These are phyloP conservation scores for Hymenoscyphus scutula DNA, from an alignment of 2,329 filamentous ascomycete species.

Conservation along the genomic window DNA sequence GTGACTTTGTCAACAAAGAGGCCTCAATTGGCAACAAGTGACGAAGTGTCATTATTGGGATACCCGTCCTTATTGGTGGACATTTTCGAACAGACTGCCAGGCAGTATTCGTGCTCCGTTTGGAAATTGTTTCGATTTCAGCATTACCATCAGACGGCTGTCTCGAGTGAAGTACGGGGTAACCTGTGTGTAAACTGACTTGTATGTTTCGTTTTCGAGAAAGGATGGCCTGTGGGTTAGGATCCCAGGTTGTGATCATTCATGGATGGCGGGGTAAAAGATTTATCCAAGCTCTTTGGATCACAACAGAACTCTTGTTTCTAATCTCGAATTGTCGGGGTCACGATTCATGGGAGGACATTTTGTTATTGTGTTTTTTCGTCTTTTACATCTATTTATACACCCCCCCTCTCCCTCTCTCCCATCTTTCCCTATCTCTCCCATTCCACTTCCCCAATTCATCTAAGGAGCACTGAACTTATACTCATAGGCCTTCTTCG, in stretches of 20 bases:
- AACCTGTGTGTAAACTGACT: background rate
- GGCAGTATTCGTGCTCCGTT: background rate
- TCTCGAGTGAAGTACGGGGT: too few species aligned
- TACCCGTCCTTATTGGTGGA: background rate
- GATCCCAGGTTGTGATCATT: too few species aligned
- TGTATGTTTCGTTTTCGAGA: background rate
- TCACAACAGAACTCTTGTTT: too few species aligned
- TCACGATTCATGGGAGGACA: background rate
- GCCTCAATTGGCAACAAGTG: too few species aligned
- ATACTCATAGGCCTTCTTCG: constrained; percentile 33
- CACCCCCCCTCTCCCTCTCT: too few species aligned
- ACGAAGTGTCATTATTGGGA: background rate
- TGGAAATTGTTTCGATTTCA: background rate
- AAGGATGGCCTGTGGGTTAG: too few species aligned
- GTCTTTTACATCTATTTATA: background rate
- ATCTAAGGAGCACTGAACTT: constrained; percentile 33
- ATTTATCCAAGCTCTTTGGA: background rate
- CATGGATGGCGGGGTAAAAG: background rate
- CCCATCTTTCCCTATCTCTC: background rate
- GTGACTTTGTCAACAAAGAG: too few species aligned
- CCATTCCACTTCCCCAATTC: background rate
- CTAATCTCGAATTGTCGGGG: too few species aligned
- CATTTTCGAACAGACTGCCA: too few species aligned
- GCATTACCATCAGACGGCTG: too few species aligned
- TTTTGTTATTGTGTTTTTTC: background rate